Percentiles rank a stretch among this genome's conserved stretches.
Evolutionary conservation across 2,329 filamentous ascomycete species (phyloP).

Genomic region (Penicillium palitans): DNA sequence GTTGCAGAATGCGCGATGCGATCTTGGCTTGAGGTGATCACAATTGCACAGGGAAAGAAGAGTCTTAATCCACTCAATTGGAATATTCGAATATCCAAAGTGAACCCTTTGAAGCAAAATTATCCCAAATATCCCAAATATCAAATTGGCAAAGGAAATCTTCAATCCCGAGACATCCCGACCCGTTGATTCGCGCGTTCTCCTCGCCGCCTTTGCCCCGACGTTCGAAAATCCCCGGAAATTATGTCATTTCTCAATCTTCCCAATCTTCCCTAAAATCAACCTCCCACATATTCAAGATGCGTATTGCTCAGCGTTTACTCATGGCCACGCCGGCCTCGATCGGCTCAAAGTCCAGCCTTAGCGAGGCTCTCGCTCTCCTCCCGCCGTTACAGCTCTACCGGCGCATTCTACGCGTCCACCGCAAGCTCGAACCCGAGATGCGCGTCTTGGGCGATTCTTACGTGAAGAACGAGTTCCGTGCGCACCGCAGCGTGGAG

Average conservation of each 20-base stretch:
- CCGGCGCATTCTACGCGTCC: slow-evolving; percentile 79
- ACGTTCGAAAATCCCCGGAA: slow-evolving; percentile 12
- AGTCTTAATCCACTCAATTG: too few relatives aligned
- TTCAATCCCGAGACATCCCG: slow-evolving; percentile 10
- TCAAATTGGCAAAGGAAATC: neutral
- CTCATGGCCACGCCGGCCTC: slow-evolving; percentile 44
- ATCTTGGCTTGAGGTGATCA: neutral
- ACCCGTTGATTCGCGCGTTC: slow-evolving; percentile 17
- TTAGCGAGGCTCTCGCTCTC: slow-evolving; percentile 62
- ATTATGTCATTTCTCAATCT: slow-evolving; percentile 27
- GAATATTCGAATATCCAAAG: neutral
- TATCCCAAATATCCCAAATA: neutral
- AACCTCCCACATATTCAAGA: slow-evolving; percentile 19
- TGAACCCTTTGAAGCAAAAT: neutral
- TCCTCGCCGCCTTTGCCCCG: slow-evolving; percentile 25
- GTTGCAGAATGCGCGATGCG: neutral
- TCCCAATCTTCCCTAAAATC: neutral
- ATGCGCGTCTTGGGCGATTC: slow-evolving; percentile 82
- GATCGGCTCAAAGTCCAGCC: slow-evolving; percentile 42
- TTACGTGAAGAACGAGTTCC: slow-evolving; percentile 91
- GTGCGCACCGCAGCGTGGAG: slow-evolving; percentile 77
- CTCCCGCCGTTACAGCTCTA: slow-evolving; percentile 88
- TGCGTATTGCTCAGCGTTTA: slow-evolving; percentile 40
- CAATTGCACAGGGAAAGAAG: neutral
- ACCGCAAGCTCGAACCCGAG: slow-evolving; percentile 73